Percentiles rank a stretch among this genome's conserved stretches.
Conservation (phyloP, 1,284 basidiomycete genomes). For the Pterulicium gracile region DNA sequence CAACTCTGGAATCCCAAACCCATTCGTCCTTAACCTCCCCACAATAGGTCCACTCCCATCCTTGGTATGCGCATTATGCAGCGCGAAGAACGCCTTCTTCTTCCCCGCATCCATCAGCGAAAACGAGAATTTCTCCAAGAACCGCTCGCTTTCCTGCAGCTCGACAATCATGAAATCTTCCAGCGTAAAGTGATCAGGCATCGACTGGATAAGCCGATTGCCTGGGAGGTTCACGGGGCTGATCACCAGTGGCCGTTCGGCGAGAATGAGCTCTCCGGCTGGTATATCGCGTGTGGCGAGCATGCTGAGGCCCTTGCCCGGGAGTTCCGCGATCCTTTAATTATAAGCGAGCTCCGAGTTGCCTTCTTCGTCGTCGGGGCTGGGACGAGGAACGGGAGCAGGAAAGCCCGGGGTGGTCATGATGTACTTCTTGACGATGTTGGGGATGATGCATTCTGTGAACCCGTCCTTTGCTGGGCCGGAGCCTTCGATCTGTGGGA, state of each 20-base stretch:
- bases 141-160: neutral
- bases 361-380: no score
- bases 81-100: neutral
- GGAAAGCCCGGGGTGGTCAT: slow-evolving; percentile 9
- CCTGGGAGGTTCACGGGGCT: no score
- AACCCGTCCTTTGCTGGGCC: no score
- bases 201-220: neutral
- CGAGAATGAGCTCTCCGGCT: no score
- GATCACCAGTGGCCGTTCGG: no score
- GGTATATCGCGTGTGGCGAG: no score
- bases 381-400: slow-evolving; percentile 3
- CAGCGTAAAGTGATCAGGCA: neutral
- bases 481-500: no score
- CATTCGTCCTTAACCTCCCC: neutral
- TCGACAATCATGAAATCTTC: neutral
- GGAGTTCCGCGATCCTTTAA: no score
- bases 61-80: neutral
- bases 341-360: no score
- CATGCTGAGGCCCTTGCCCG: no score
- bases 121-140: neutral
- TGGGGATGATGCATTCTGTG: neutral
- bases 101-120: neutral
- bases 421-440: neutral
- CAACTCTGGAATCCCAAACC: neutral
- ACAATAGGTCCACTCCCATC: neutral